Conservation (phyloP, 2,329 filamentous ascomycete genomes). For the Davidsoniella virescens region DNA sequence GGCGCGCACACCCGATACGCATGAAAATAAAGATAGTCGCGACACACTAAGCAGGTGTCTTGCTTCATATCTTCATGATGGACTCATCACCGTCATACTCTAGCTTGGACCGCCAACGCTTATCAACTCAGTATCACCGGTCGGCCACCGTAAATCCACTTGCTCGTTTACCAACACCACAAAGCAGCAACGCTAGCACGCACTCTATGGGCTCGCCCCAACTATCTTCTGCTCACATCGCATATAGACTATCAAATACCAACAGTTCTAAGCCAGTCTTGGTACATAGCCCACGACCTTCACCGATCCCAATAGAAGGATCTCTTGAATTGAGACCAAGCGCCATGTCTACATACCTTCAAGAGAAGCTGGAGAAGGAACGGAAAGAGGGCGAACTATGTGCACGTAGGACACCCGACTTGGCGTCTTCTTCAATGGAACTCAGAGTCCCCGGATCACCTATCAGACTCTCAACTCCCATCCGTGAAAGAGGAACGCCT, state of each 20-base stretch:
- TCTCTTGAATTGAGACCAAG: constrained; percentile 26
- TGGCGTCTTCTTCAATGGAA: constrained; percentile 4
- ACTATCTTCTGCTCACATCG: constrained; percentile 20
- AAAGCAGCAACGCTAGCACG: constrained; percentile 28
- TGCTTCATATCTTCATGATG: constrained; percentile 6
- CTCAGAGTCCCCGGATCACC: constrained; percentile 8
- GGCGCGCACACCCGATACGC: not conserved
- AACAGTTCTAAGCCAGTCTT: constrained; percentile 21
- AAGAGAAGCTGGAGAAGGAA: constrained; percentile 37
- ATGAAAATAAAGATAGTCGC: not conserved
- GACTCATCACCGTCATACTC: constrained; percentile 24
- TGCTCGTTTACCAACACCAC: constrained; percentile 18
- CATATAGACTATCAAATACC: constrained; percentile 24
- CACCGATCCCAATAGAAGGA: constrained; percentile 26
- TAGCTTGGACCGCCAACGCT: constrained; percentile 30
- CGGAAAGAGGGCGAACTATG: constrained; percentile 15
- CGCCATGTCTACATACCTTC: constrained; percentile 34
- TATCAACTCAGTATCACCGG: constrained; percentile 22
- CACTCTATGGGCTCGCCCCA: constrained; percentile 24
- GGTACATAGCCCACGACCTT: constrained; percentile 24
- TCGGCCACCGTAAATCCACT: constrained; percentile 8
- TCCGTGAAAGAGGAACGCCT: constrained; percentile 7
- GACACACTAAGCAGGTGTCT: not conserved
- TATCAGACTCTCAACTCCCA: constrained; percentile 8
- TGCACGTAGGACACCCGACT: constrained; percentile 10